Base-by-base conservation (phyloP, 2,329 filamentous ascomycete genomes). In the Colletotrichum gigasporum region DNA sequence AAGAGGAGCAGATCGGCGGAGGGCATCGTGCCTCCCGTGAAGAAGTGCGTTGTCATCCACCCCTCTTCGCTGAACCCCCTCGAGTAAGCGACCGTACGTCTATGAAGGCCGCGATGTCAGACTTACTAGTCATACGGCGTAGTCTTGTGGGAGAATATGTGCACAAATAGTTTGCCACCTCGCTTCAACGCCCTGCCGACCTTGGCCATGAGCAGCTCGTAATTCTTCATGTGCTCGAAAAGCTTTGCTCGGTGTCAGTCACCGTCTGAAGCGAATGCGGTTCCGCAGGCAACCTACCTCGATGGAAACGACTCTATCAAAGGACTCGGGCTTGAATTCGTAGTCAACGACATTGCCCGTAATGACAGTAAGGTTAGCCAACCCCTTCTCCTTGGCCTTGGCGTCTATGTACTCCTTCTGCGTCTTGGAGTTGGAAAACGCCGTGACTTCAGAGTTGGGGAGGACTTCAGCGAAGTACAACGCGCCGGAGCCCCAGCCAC, bases 151-250 rank as follows among this genome's bases (percentile, higher is more conserved):
- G 82, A 82, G 71, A 92, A 91, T 55, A 90, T 86, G 69, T 92
- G 90, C 60, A 91, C 86, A 70, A 92, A 91, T 12, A 91, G 79
- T 76, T 91, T 90, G 4, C 90, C 90, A 1, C 81, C 80, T 0
- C 87, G 84, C 68, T 85, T 88, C 56, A 92, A 78, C 3, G 88
- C 82, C 28, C 82, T 79, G 3, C 82, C 72, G 14, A 91, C 77
- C 74, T 92, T 92, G 42, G 83, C 82, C 78, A 92, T 85, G 22
- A 92, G 82, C 11, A 87, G 78, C 66, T 89, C 84, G 75, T 92
- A 91, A 74, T 92, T 92, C 74, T 92, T 92, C 89, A 92, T 91
- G 75, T 92, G 90, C 73, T 92, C 90, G 71, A 92, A 91, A 11
- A 92, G 81, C 82, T 91, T 37, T 28, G 16, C 8, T 28, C 35